These are phyloP conservation scores for Cucurbitaria berberidis DNA, from an alignment of 2,329 filamentous ascomycete genomes.

Conservation along the genomic window DNA sequence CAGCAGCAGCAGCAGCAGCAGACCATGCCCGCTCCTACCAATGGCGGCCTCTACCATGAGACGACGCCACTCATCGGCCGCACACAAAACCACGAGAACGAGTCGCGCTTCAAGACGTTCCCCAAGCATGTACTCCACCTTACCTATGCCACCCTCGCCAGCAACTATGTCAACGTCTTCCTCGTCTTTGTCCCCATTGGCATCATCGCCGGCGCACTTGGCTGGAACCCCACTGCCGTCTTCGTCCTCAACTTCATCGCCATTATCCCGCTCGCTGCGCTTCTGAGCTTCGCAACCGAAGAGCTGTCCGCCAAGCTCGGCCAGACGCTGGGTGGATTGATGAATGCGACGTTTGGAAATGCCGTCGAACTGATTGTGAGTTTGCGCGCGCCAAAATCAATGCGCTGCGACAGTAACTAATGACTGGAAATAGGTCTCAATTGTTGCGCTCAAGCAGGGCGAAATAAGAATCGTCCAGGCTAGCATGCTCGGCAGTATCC, in stretches of 20 bases:
- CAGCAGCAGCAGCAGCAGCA: conserved; percentile 11
- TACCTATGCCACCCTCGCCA: conserved; percentile 53
- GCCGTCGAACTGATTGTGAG: conserved; percentile 77
- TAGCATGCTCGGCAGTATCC: conserved; percentile 93
- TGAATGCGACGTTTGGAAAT: conserved; percentile 81
- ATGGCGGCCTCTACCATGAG: conserved; percentile 37
- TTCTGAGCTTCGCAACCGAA: conserved; percentile 79
- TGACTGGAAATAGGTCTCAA: conserved; percentile 70
- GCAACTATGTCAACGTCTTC: conserved; percentile 70
- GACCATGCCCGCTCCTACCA: conserved; percentile 33
- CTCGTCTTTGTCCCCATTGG: conserved; percentile 77
- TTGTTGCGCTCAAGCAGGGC: conserved; percentile 82
- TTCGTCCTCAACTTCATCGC: conserved; percentile 82
- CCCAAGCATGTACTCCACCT: conserved; percentile 44
- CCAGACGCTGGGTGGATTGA: conserved; percentile 73
- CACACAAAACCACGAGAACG: conserved; percentile 23
- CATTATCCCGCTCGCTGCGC: conserved; percentile 75
- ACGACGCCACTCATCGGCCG: conserved; percentile 38
- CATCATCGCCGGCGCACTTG: conserved; percentile 67
- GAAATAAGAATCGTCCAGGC: conserved; percentile 97
- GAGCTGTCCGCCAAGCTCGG: conserved; percentile 75
- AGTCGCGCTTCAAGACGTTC: conserved; percentile 35
- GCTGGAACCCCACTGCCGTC: conserved; percentile 70
- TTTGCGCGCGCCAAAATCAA: neutral
- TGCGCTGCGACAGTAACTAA: conserved; percentile 9